Conservation (phyloP, 129 eudicot species). For the Silybum marianum region DNA sequence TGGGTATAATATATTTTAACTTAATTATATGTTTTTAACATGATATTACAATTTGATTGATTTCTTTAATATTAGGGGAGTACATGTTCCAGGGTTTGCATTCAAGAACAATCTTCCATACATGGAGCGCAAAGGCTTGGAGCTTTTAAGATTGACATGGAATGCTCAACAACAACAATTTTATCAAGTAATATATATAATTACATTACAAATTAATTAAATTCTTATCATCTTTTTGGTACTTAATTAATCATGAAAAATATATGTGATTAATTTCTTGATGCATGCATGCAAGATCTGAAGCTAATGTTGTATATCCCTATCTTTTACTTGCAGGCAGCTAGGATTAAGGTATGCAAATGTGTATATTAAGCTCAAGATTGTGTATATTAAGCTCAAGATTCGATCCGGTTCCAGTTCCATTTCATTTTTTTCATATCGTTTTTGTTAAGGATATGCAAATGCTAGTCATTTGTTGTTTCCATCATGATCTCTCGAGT, state of each 20-base stretch:
- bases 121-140: conserved; percentile 52
- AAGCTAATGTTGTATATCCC: conserved; percentile 11
- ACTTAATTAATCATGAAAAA: background rate
- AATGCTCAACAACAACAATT: conserved; percentile 59
- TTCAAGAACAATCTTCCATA: conserved; percentile 54
- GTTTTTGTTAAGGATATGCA: background rate
- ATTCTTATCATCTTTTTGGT: background rate
- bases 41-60: background rate
- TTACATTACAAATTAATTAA: background rate
- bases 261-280: background rate
- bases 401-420: background rate
- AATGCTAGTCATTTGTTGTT: background rate
- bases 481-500: background rate
- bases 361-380: conserved; percentile 12
- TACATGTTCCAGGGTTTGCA: conserved; percentile 68
- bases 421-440: background rate
- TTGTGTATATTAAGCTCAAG: conserved; percentile 5
- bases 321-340: conserved; percentile 57
- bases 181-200: conserved; percentile 52
- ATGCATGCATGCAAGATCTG: conserved; percentile 22
- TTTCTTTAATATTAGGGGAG: conserved; percentile 33
- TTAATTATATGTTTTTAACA: background rate
- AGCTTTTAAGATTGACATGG: conserved; percentile 48
- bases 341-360: conserved; percentile 70
- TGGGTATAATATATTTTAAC: background rate